These are phyloP conservation scores for Stemphylium beticola DNA, from an alignment of 2,329 filamentous ascomycete genomes.

Conservation along the genomic window DNA sequence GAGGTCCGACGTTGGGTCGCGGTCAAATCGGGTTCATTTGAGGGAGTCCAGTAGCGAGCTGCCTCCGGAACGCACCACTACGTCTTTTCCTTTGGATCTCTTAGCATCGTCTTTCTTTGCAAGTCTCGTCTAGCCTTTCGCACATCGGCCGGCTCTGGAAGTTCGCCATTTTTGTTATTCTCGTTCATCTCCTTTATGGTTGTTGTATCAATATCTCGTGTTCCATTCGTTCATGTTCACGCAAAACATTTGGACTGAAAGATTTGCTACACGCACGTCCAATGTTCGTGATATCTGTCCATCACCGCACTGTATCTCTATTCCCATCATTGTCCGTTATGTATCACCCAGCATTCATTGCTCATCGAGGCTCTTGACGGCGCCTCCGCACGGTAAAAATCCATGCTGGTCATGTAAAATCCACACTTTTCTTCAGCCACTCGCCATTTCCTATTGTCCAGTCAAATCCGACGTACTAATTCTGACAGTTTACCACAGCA, in stretches of 20 bases:
- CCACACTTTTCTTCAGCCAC: not conserved
- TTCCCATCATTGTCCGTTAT: not conserved
- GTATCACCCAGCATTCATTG: not conserved
- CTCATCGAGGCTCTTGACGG: not conserved
- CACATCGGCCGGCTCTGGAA: not conserved
- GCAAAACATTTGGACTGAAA: not conserved
- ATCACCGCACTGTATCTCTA: not conserved
- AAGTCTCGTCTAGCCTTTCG: not conserved
- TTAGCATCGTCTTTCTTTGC: not conserved
- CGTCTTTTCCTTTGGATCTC: not conserved
- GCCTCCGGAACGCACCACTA: not conserved
- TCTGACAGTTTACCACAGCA: not conserved
- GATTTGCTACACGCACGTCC: not conserved
- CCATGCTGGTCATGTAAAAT: conserved; percentile 3
- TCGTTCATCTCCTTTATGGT: not conserved
- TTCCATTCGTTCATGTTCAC: not conserved
- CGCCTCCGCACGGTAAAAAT: not conserved
- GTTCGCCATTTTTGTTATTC: not conserved
- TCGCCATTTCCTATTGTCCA: not conserved
- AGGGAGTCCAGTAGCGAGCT: not conserved
- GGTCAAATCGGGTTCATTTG: conserved; percentile 13
- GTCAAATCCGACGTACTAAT: not conserved
- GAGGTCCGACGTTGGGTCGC: conserved; percentile 30
- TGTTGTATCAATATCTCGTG: not conserved
- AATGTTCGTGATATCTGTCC: not conserved